phyloP scores from a whole-genome alignment of 1,139 yeast species.

The Magnusiomyces clavatus region DNA sequence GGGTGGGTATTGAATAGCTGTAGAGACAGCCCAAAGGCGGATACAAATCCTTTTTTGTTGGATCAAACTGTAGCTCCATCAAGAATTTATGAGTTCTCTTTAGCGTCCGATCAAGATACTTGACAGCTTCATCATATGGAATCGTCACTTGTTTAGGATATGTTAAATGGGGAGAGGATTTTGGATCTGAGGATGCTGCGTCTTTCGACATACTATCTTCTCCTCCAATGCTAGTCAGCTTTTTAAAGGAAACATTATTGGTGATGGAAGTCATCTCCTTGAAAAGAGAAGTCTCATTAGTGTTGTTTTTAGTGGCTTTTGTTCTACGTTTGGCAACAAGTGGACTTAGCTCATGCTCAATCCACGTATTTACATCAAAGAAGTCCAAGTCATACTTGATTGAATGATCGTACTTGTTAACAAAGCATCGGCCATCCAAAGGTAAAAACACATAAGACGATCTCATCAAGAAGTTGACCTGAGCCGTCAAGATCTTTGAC shows the following conservation, averaged over 20 bases:
- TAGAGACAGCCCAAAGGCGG: constrained; percentile 82
- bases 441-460: constrained; percentile 76
- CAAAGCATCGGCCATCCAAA: constrained; percentile 61
- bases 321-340: constrained; percentile 42
- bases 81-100: constrained; percentile 52
- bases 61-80: constrained; percentile 48
- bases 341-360: constrained; percentile 65
- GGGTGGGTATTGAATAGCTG: constrained; percentile 77
- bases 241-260: neutral
- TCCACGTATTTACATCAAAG: constrained; percentile 78
- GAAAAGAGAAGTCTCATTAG: neutral
- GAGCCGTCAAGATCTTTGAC: constrained; percentile 66
- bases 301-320: neutral
- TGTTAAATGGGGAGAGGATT: constrained; percentile 2
- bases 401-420: constrained; percentile 45
- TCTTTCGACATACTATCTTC: neutral
- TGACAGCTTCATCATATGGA: constrained; percentile 56
- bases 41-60: constrained; percentile 41
- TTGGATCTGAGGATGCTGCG: neutral
- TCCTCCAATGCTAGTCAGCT: neutral
- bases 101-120: constrained; percentile 56
- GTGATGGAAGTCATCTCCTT: neutral
- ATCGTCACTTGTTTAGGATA: constrained; percentile 18
- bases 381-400: constrained; percentile 62
- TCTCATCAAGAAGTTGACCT: constrained; percentile 83